Conservation (phyloP, 371 early-diverging fungal species). For the Batrachochytrium dendrobatidis region DNA sequence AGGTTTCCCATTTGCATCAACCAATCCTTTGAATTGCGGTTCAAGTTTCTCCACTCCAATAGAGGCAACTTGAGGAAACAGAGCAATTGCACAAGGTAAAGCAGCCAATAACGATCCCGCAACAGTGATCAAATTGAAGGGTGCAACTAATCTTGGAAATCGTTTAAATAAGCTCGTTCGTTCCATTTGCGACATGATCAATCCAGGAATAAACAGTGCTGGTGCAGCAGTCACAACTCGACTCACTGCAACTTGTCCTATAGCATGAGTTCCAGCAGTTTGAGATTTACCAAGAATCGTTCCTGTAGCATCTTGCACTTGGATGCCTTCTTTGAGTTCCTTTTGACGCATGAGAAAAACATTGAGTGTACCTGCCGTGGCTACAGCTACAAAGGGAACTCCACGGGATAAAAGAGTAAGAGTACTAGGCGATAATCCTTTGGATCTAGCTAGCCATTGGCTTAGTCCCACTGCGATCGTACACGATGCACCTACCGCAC, state of each 20-base stretch:
- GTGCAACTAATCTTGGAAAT: slow-evolving; percentile 47
- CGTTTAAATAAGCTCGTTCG: slow-evolving; percentile 44
- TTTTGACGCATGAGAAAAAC: slow-evolving; percentile 82
- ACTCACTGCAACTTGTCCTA: slow-evolving; percentile 61
- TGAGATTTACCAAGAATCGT: slow-evolving; percentile 59
- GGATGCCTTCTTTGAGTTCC: slow-evolving; percentile 71
- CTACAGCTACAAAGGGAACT: slow-evolving; percentile 75
- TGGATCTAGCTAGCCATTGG: slow-evolving; percentile 34
- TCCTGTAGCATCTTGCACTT: slow-evolving; percentile 57
- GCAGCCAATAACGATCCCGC: slow-evolving; percentile 63
- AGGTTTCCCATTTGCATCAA: slow-evolving; percentile 45
- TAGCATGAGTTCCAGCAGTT: slow-evolving; percentile 58
- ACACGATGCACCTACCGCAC: slow-evolving; percentile 69
- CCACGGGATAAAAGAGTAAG: slow-evolving; percentile 47
- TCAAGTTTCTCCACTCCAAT: slow-evolving; percentile 34
- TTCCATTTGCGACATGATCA: slow-evolving; percentile 58
- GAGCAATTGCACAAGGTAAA: slow-evolving; percentile 69
- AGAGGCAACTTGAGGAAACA: slow-evolving; percentile 64
- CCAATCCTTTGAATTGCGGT: slow-evolving; percentile 37
- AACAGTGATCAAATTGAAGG: slow-evolving; percentile 59
- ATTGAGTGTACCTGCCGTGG: slow-evolving; percentile 73
- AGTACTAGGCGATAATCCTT: slow-evolving; percentile 23
- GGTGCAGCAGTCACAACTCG: slow-evolving; percentile 69
- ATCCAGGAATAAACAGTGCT: slow-evolving; percentile 62
- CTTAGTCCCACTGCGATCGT: slow-evolving; percentile 66